Evolutionary conservation across 257 asterid genomes (phyloP).

Genomic region (Echites panduratus): DNA sequence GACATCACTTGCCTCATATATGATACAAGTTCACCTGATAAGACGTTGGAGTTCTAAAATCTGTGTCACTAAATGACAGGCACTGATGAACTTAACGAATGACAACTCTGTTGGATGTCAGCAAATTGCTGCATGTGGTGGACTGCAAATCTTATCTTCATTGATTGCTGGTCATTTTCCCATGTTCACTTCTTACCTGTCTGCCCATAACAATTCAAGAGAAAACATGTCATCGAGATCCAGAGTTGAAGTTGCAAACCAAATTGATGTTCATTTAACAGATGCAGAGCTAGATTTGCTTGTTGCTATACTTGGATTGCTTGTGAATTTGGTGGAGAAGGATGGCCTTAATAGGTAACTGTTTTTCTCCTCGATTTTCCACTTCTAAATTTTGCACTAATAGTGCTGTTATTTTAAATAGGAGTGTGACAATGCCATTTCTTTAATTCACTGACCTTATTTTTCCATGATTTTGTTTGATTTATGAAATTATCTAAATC

Average conservation of each 20-base stretch:
- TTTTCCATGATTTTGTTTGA: neutral
- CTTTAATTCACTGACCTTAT: neutral
- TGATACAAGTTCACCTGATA: neutral
- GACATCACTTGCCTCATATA: neutral
- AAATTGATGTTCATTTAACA: conserved; percentile 34
- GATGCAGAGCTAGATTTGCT: conserved; percentile 78
- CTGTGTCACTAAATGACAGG: conserved; percentile 39
- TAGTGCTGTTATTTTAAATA: neutral
- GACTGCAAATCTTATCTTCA: conserved; percentile 59
- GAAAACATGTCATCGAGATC: conserved; percentile 31
- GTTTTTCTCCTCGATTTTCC: neutral
- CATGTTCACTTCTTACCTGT: conserved; percentile 32
- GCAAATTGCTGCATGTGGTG: conserved; percentile 65
- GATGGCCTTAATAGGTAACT: conserved; percentile 56
- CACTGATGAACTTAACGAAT: conserved; percentile 70
- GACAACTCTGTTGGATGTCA: conserved; percentile 69
- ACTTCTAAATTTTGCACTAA: neutral
- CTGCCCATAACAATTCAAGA: conserved; percentile 19
- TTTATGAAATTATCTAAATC: neutral
- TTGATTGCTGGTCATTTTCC: conserved; percentile 63
- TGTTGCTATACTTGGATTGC: conserved; percentile 79
- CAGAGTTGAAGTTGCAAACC: conserved; percentile 24
- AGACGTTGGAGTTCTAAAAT: neutral
- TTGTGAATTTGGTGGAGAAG: conserved; percentile 81
- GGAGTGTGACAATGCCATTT: neutral